Base-by-base conservation (phyloP, 78 protist species). In the Protostelium mycophagum region DNA sequence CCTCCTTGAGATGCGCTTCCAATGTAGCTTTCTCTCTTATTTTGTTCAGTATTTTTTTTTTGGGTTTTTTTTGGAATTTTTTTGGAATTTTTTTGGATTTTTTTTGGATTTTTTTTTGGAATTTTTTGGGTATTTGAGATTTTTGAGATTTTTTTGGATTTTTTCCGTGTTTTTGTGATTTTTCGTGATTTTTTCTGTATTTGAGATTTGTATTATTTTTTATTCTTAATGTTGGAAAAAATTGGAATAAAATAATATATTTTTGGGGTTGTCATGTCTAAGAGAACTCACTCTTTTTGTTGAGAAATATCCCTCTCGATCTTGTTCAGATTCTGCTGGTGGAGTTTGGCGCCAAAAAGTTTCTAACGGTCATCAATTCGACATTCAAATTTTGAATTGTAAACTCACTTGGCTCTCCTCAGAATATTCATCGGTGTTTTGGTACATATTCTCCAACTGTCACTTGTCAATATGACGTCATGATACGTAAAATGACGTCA, bases 31-130 rank as follows among this genome's bases (percentile, higher is more conserved):
- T 29, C 28, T 93, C 93, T 38, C 86, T 89, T 5, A 35, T 34
- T 31, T 63, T 37, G 38, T 89, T 89, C 25, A 0, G n/a, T 0
- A 92, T 89, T 51, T 89, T 38, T 86, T 92, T 89, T 35, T 92
- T 89, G 0, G 89, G n/a, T n/a, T n/a, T n/a, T n/a, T n/a, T n/a
- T n/a, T n/a, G n/a, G n/a, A n/a, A n/a, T n/a, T n/a, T n/a, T n/a
- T n/a, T n/a, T n/a, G n/a, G n/a, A n/a, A n/a, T n/a, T n/a, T n/a
- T n/a, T n/a, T 63, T 28, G 83, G 83, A 28, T 23, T 23, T 28
- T 28, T 23, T 28, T 28, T 63, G 23, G 83, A 28, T 28, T 28
- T 63, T 28, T 23, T 63, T 28, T 28, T 23, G 34, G 83, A 28
- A 23, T 28, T 63, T 23, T 23, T 28, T 23, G 23, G 34, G 28